Evolutionary conservation across 2,329 filamentous ascomycete species (phyloP).

Genomic region (Fusarium sp.): DNA sequence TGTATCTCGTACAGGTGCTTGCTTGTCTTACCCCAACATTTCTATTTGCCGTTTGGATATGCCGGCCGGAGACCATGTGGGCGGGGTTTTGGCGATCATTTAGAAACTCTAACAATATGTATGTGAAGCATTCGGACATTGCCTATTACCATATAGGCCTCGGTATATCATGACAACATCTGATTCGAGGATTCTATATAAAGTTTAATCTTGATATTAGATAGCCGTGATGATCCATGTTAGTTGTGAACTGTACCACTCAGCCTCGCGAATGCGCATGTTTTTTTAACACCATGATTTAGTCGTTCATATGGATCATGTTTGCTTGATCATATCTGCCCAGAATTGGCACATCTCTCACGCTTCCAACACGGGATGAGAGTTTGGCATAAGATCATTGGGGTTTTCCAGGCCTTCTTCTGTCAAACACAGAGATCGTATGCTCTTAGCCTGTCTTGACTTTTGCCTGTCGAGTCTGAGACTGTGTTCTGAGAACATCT

Average conservation of each 20-base stretch:
- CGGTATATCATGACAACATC: no score
- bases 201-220: no score
- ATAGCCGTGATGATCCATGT: no score
- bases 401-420: no score
- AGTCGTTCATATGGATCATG: background rate
- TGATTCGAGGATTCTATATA: no score
- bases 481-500: no score
- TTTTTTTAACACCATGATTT: background rate
- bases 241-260: no score
- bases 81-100: background rate
- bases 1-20: no score
- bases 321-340: background rate
- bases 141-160: background rate
- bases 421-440: no score
- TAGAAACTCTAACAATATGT: background rate
- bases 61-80: constrained; percentile 20
- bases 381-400: background rate
- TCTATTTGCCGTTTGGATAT: constrained; percentile 7
- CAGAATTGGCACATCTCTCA: background rate
- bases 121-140: background rate
- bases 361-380: background rate
- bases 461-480: no score
- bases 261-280: background rate
- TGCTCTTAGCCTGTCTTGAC: no score
- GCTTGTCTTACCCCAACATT: background rate